These are phyloP conservation scores for Saposhnikovia divaricata DNA, from an alignment of 129 eudicot species.

Conservation along the genomic window DNA sequence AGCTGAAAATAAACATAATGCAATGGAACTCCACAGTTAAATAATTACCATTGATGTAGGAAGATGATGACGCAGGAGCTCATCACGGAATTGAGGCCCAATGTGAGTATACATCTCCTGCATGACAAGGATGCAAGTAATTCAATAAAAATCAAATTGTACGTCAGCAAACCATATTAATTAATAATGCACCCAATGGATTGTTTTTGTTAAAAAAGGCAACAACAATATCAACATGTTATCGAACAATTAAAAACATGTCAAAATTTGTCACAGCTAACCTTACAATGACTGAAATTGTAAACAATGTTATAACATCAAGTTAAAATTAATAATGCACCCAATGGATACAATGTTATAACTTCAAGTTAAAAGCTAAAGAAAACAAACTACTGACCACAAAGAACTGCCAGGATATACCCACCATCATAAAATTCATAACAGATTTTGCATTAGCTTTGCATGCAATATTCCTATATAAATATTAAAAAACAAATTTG, in stretches of 20 bases:
- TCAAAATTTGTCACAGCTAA: neutral
- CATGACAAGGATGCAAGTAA: slow-evolving; percentile 4
- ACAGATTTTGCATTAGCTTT: neutral
- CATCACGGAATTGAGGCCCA: slow-evolving; percentile 96
- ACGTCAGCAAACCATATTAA: neutral
- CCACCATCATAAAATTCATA: neutral
- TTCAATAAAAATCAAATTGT: neutral
- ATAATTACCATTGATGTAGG: slow-evolving; percentile 64
- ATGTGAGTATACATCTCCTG: slow-evolving; percentile 96
- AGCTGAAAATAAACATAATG: neutral
- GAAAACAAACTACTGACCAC: neutral
- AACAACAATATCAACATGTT: neutral
- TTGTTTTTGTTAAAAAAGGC: neutral
- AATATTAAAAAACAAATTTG: neutral
- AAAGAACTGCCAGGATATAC: neutral
- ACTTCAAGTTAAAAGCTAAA: neutral
- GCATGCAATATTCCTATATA: neutral
- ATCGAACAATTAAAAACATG: neutral
- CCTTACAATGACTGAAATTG: neutral
- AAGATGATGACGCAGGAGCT: slow-evolving; percentile 78
- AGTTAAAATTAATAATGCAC: too few species aligned
- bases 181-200: neutral
- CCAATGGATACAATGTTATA: neutral
- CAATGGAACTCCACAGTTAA: slow-evolving; percentile 9
- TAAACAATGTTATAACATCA: neutral